A percentile compares a stretch with the other conserved stretches of the same genome.
These are phyloP conservation scores for Curvularia sp. DNA, from an alignment of 2,329 filamentous ascomycete species.

Conservation along the genomic window DNA sequence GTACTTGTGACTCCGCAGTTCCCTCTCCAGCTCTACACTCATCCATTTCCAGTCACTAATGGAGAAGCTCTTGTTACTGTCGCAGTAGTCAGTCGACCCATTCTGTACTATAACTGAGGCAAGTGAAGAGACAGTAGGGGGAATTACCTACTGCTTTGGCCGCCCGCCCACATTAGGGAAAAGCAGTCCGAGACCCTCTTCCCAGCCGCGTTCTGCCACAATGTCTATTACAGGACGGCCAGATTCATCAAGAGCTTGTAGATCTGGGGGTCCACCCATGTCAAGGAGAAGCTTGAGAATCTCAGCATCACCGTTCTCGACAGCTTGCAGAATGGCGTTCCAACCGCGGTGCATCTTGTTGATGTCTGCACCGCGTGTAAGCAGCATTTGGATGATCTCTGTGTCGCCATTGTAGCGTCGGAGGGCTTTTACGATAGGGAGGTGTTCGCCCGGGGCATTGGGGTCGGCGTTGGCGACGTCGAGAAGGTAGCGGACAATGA, in stretches of 20 bases:
- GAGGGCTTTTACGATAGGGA: slow-evolving; percentile 74
- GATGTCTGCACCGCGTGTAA: slow-evolving; percentile 69
- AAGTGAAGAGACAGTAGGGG: slow-evolving; percentile 8
- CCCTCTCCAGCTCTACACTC: slow-evolving; percentile 11
- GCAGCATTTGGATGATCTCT: slow-evolving; percentile 67
- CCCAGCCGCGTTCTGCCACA: slow-evolving; percentile 47
- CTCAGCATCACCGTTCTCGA: slow-evolving; percentile 46
- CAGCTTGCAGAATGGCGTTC: slow-evolving; percentile 46
- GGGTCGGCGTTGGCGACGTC: slow-evolving; percentile 68
- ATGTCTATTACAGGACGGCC: slow-evolving; percentile 44
- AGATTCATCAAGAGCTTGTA: slow-evolving; percentile 40
- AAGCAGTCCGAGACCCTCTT: slow-evolving; percentile 44
- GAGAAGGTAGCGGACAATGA: slow-evolving; percentile 68
- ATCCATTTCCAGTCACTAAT: slow-evolving; percentile 24
- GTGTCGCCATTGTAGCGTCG: slow-evolving; percentile 66
- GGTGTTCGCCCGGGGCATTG: slow-evolving; percentile 72
- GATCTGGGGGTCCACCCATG: slow-evolving; percentile 42
- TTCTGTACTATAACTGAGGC: not conserved
- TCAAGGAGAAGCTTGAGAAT: slow-evolving; percentile 46
- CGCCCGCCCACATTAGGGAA: slow-evolving; percentile 35
- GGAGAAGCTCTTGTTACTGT: slow-evolving; percentile 18
- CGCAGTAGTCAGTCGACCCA: slow-evolving; percentile 7
- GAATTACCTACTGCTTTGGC: slow-evolving; percentile 39
- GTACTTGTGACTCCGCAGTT: slow-evolving; percentile 4
- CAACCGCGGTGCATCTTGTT: slow-evolving; percentile 60